Evolutionary conservation across 179 eudicot genomes (phyloP).

Genomic region (Spergularia azorica): DNA sequence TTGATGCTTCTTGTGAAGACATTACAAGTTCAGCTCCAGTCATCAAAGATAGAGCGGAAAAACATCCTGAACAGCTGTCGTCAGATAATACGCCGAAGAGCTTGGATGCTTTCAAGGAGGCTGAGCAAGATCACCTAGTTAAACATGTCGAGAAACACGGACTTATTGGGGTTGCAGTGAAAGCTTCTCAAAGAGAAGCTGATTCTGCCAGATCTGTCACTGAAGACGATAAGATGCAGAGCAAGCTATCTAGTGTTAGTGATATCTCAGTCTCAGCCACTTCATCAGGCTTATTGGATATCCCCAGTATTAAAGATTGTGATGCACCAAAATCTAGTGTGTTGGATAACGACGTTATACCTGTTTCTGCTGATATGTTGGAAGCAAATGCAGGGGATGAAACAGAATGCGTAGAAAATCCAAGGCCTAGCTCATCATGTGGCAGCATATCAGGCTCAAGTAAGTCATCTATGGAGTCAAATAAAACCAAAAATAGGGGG

Average conservation of each 20-base stretch:
- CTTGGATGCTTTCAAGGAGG: constrained; percentile 25
- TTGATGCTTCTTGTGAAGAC: neutral
- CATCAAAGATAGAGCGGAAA: constrained; percentile 23
- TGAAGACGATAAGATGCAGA: constrained; percentile 20
- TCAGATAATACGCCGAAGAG: constrained; percentile 21
- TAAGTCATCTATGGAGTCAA: constrained; percentile 46
- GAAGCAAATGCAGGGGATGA: constrained; percentile 40
- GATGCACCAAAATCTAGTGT: constrained; percentile 23
- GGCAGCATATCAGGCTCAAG: constrained; percentile 31
- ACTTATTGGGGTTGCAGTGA: constrained; percentile 25
- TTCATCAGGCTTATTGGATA: constrained; percentile 22
- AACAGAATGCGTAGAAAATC: constrained; percentile 33
- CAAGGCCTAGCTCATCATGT: constrained; percentile 42
- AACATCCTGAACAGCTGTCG: constrained; percentile 4
- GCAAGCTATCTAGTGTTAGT: constrained; percentile 18
- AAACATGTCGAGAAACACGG: constrained; percentile 20
- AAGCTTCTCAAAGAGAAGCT: constrained; percentile 28
- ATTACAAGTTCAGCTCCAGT: constrained; percentile 28
- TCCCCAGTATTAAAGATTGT: constrained; percentile 19
- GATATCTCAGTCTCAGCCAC: constrained; percentile 12
- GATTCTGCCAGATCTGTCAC: constrained; percentile 20
- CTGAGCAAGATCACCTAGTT: constrained; percentile 22
- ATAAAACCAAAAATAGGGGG: constrained; percentile 47
- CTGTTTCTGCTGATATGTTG: constrained; percentile 29
- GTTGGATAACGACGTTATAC: constrained; percentile 32